Base-by-base conservation (phyloP, 23 red algal species). In the Gracilaria gracilis region DNA sequence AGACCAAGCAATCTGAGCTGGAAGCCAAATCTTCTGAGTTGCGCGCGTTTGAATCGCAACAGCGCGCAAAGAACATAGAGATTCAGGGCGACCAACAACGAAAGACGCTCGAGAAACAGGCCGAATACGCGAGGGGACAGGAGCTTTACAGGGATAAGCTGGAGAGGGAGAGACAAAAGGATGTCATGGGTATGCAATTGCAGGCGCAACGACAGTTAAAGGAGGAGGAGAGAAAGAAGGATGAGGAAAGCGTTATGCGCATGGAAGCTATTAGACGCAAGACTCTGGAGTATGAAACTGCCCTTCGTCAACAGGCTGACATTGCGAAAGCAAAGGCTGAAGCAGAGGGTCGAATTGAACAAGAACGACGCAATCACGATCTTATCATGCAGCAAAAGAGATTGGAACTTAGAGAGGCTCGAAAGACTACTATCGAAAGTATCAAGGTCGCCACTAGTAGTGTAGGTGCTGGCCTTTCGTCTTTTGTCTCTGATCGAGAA, bases 281-380 rank as follows among this genome's bases (percentile, higher is more conserved):
- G 49, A 96, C 94, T 9, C 61, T 90, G 36, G 94, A 96, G 78
- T 96, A 96, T 69, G 94, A 96, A 80, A 89, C 94, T 6, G 86
- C 83, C 19, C 81, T 96, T 19, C 67, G 94, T 19, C 76, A 80
- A 39, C 82, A 91, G 44, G 85, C 94, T 27, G 94, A 96, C 47
- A 81, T 57, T 33, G 94, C 94, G 15, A 91, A 91, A 49, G 94
- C 88, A 36, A 85, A 84, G 51, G 94, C 94, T 0, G 94, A 96
- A 57, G 94, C 94, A 54, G 94, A 96, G 40, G 94, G 94, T 20
- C 62, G 94, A 35, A 96, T 96, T 75, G 83, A 92, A 55, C 77
- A 96, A 79, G 77, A 84, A 82, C 46, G 94, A 28, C 54, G 85
- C 50, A 96, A 96, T 76, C 94, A 91, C 76, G 94, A 96, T 70